Percentiles rank a stretch among this genome's conserved stretches.
phyloP scores from a whole-genome alignment of 805 yeast species.

The Ogataea allantospora region DNA sequence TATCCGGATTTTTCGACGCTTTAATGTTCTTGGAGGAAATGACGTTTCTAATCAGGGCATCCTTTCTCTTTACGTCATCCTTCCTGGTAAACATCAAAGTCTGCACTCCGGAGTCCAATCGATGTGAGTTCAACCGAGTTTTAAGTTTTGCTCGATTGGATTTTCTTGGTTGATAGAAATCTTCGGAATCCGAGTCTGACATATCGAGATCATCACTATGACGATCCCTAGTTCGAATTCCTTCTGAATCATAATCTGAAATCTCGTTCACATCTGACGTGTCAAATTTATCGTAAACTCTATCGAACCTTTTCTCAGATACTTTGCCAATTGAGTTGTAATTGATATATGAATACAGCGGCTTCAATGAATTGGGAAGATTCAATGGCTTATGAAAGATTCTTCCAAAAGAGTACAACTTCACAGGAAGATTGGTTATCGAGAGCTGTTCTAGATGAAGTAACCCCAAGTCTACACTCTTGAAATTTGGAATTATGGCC shows the following conservation, averaged over 20 bases:
- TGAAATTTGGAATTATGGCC: constrained; percentile 18
- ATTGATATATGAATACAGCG: constrained; percentile 17
- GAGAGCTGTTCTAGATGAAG: constrained; percentile 6
- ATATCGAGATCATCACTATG: background rate
- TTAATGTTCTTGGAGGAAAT: constrained; percentile 25
- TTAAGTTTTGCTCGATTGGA: background rate
- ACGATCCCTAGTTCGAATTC: background rate
- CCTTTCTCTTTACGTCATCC: constrained; percentile 11
- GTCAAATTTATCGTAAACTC: background rate
- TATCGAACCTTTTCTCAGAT: background rate
- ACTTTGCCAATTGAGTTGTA: constrained; percentile 12
- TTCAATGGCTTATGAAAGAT: constrained; percentile 22
- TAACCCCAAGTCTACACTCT: constrained; percentile 10
- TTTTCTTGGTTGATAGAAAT: constrained; percentile 1
- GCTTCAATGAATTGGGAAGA: constrained; percentile 3
- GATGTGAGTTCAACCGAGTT: too few species aligned
- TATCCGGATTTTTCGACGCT: constrained; percentile 20
- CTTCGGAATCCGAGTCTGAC: constrained; percentile 6
- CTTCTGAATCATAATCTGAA: constrained; percentile 14
- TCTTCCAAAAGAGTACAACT: constrained; percentile 18
- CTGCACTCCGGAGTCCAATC: too few species aligned
- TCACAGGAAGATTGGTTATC: constrained; percentile 1
- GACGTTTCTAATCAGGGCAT: constrained; percentile 20
- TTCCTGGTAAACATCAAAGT: too few species aligned
- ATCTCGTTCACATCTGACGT: constrained; percentile 4